Evolutionary conservation across 129 eudicot genomes (phyloP), one percentile per base, ranked within the genome.

Genomic region (Gnaphalium uliginosum): DNA sequence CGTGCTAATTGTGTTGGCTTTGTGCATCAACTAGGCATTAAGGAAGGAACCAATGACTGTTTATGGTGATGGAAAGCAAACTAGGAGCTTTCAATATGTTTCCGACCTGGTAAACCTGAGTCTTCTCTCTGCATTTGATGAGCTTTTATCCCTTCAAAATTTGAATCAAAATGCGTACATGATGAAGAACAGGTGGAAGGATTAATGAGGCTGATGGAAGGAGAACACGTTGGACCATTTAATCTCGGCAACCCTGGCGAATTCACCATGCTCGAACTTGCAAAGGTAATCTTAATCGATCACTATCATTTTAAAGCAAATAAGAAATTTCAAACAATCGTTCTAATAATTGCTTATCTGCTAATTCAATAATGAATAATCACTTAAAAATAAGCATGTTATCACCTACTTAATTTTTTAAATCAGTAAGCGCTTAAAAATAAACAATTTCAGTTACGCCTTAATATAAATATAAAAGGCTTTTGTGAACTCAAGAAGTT

Each of bases 251-350:
- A 92, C 76, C 96, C 97, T 14, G 86, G 92, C 73, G 97, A 91
- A 91, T 91, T 91, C 79, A 91, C 96, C 66, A 91, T 91, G 97
- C 90, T 91, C 26, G 92, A 91, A 86, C 97, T 91, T 18, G 97
- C 97, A 50, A 69, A 91, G 96, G 97, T 91, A 81, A 15, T 50
- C 27, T 37, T 41, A 58, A 58, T 19, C 66, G 6, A n/a, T n/a
- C n/a, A n/a, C 23, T 7, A 29, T 66, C 61, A 0, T n/a, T n/a
- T n/a, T n/a, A n/a, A n/a, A n/a, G n/a, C n/a, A n/a, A n/a, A n/a
- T n/a, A n/a, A n/a, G n/a, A n/a, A n/a, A n/a, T n/a, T n/a, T n/a
- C n/a, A n/a, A n/a, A n/a, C n/a, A n/a, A n/a, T n/a, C n/a, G n/a
- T n/a, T n/a, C n/a, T n/a, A n/a, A n/a, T n/a, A n/a, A n/a, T n/a